Percentiles rank a stretch among this genome's conserved stretches.
phyloP scores from a whole-genome alignment of 306 rosid genomes.

The Gastrolobium bilobum region DNA sequence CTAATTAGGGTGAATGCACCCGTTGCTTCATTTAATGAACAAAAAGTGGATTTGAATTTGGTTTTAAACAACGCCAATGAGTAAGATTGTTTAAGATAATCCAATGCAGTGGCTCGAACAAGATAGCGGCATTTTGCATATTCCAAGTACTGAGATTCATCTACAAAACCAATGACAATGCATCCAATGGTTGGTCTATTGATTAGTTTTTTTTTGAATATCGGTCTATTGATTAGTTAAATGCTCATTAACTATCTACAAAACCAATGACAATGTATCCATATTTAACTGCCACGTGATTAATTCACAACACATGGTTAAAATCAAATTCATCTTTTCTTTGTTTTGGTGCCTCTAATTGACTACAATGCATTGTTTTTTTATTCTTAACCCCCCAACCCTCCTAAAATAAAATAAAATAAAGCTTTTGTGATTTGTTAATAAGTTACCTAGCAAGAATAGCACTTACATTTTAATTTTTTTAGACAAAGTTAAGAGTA shows the following conservation, averaged over 20 bases:
- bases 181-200: background rate
- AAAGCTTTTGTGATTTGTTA: background rate
- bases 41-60: conserved; percentile 28
- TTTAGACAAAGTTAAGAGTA: background rate
- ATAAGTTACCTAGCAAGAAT: background rate
- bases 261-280: background rate
- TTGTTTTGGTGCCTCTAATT: conserved; percentile 9
- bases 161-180: too few species aligned
- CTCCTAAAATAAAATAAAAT: background rate
- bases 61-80: background rate
- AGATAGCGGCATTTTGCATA: background rate
- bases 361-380: background rate
- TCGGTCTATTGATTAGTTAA: conserved; percentile 33
- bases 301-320: conserved; percentile 16
- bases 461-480: background rate
- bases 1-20: background rate
- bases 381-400: background rate
- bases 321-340: background rate
- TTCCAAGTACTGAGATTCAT: conserved; percentile 6
- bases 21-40: background rate
- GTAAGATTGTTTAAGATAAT: background rate
- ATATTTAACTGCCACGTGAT: conserved; percentile 30
- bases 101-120: background rate
- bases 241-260: background rate
- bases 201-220: too few species aligned